These are phyloP conservation scores for Xylaria sp. DNA, from an alignment of 2,329 filamentous ascomycete species.

Conservation along the genomic window DNA sequence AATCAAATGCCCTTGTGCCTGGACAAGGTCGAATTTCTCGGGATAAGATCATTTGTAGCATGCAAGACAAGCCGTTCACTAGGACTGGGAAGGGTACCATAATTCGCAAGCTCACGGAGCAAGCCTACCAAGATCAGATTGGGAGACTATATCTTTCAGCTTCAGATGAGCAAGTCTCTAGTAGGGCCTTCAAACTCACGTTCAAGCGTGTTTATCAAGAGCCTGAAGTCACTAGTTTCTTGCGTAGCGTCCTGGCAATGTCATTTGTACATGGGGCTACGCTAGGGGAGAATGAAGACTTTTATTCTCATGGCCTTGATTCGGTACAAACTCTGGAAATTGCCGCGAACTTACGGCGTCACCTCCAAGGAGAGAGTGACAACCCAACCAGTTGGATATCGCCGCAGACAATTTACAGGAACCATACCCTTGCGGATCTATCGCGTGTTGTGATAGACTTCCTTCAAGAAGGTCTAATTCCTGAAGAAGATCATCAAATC, in stretches of 20 bases:
- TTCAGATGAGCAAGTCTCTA: slow-evolving; percentile 18
- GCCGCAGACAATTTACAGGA: slow-evolving; percentile 33
- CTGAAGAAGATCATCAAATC: slow-evolving; percentile 15
- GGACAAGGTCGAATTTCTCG: slow-evolving; percentile 18
- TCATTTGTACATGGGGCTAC: slow-evolving; percentile 15
- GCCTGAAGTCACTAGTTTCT: slow-evolving; percentile 14
- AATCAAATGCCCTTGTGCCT: slow-evolving; percentile 33
- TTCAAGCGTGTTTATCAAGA: not conserved
- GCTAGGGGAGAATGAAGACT: slow-evolving; percentile 30
- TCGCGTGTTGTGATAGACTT: slow-evolving; percentile 29
- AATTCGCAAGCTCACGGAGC: slow-evolving; percentile 40
- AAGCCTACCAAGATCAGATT: slow-evolving; percentile 39
- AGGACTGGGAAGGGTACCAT: slow-evolving; percentile 43
- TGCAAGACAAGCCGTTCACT: slow-evolving; percentile 37
- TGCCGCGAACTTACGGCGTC: not conserved
- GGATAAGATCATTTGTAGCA: slow-evolving; percentile 37
- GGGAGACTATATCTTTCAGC: slow-evolving; percentile 25
- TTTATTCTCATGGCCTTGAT: slow-evolving; percentile 23
- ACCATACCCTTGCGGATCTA: slow-evolving; percentile 31
- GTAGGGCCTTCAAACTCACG: too few species aligned
- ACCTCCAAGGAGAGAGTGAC: not conserved
- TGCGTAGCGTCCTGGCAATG: slow-evolving; percentile 2
- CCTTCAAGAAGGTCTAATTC: slow-evolving; percentile 29
- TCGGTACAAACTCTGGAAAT: slow-evolving; percentile 14
- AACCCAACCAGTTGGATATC: slow-evolving; percentile 35